Base-by-base conservation (phyloP, 2,329 filamentous ascomycete genomes). In the Epichloe uncinata region DNA sequence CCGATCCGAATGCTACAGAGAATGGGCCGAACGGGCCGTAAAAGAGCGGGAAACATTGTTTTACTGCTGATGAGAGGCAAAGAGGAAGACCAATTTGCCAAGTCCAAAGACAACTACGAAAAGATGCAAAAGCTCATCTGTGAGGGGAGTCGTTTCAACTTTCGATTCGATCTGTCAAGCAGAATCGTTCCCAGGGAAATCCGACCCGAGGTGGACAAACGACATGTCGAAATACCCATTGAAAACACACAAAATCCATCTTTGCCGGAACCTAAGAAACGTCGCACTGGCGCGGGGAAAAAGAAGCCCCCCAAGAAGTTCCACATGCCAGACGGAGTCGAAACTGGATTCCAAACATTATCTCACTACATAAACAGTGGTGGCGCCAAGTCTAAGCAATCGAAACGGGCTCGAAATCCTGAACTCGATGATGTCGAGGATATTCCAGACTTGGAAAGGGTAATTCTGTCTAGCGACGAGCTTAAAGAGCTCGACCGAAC, bases 1-100 rank as follows among this genome's bases (percentile, higher is more conserved):
- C 93, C 93, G 0, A 96, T 98, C 58, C 86, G 93, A 53, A 97
- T 98, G 91, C 71, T 98, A 54, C 93, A 98, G 68, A 82, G 93
- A 48, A 98, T 98, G 87, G 93, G 93, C 22, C 81, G 93, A 65
- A 98, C 93, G 1, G 93, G 94, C 41, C 81, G 93, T 62, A 98
- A 97, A 66, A 77, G 93, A 52, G 81, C 87, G 6, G 93, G 93
- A 33, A 88, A 85, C 35, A 93, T 98, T 52, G 79, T 93, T 2
- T 71, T 98, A 38, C 74, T 98, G 3, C 74, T 97, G 47, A 97
- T 96, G 86, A 79, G 85, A 57, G 93, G 90, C 33, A 97, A 95
- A 62, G 93, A 98, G 66, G 87, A 95, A 61, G 82, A 90, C 3
- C 86, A 88, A 50, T 96, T 89, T 59, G 74, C 77, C 42, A 87